A percentile compares a stretch with the other conserved stretches of the same genome.
These are phyloP conservation scores for Aquanectria penicillioides DNA, from an alignment of 2,329 filamentous ascomycete species.

Conservation along the genomic window DNA sequence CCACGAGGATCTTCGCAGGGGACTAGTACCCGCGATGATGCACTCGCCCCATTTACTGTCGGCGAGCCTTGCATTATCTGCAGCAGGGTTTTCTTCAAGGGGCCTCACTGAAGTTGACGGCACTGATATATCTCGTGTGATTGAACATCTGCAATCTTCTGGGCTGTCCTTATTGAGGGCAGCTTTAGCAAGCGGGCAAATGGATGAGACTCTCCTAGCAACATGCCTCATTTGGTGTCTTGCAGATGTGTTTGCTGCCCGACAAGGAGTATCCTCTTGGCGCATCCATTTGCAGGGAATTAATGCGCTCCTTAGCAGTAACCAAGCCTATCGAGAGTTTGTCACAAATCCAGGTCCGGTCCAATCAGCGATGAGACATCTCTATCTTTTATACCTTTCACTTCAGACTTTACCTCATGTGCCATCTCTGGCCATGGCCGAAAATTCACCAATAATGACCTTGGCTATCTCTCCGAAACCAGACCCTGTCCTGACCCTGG, in stretches of 20 bases:
- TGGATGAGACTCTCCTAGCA: constrained; percentile 37
- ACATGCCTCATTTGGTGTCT: constrained; percentile 45
- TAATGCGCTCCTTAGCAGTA: constrained; percentile 32
- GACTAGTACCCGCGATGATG: constrained; percentile 37
- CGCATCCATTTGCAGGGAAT: constrained; percentile 40
- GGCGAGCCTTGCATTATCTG: constrained; percentile 39
- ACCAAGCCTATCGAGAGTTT: constrained; percentile 1
- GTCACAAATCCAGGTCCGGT: not conserved
- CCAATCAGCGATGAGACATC: constrained; percentile 37
- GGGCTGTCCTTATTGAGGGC: constrained; percentile 37
- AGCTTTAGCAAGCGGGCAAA: constrained; percentile 31
- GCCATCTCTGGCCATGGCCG: constrained; percentile 11
- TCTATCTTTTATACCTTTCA: constrained; percentile 42
- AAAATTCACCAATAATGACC: not conserved
- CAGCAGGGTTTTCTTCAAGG: constrained; percentile 39
- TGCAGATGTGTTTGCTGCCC: constrained; percentile 38
- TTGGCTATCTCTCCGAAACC: not conserved
- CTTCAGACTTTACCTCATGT: constrained; percentile 41
- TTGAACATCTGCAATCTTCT: constrained; percentile 39
- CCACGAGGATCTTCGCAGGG: constrained; percentile 38
- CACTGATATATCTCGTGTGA: constrained; percentile 25
- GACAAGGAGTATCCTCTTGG: constrained; percentile 37
- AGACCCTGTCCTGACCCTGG: fast-evolving
- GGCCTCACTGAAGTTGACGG: constrained; percentile 37
- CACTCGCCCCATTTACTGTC: constrained; percentile 42